phyloP scores from a whole-genome alignment of 139 green algal genomes.

The Micractinium conductrix region DNA sequence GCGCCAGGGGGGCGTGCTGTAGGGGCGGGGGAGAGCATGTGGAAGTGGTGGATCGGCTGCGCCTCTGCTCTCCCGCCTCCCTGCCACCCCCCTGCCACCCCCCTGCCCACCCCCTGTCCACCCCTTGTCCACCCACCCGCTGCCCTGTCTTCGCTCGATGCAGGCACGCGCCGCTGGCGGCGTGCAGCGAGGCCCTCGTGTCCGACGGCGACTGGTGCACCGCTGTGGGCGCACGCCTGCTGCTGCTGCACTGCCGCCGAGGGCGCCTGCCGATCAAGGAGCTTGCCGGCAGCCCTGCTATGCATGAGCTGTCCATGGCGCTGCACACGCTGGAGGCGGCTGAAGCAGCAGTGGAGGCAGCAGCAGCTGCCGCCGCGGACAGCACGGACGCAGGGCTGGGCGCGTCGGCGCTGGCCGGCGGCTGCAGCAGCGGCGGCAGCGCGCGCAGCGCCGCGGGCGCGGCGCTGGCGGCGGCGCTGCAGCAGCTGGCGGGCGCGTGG shows the following conservation, averaged over 20 bases:
- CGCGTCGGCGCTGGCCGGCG: slow-evolving; percentile 43
- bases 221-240: slow-evolving; percentile 66
- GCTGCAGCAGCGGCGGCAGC: slow-evolving; percentile 23
- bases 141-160: too few species aligned
- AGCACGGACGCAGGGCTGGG: slow-evolving; percentile 33
- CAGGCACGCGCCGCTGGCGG: slow-evolving; percentile 43
- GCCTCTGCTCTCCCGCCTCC: too few species aligned
- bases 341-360: background rate
- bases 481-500: slow-evolving; percentile 55
- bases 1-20: too few species aligned
- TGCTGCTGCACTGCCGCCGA: slow-evolving; percentile 72
- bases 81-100: too few species aligned
- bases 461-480: slow-evolving; percentile 31
- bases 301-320: slow-evolving; percentile 38
- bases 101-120: too few species aligned
- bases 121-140: too few species aligned
- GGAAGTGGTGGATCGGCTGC: too few species aligned
- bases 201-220: slow-evolving; percentile 56
- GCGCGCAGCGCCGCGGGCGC: background rate
- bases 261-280: slow-evolving; percentile 49
- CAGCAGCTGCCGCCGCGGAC: background rate
- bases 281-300: slow-evolving; percentile 49
- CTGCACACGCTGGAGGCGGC: slow-evolving; percentile 8
- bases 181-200: slow-evolving; percentile 39
- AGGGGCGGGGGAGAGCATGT: too few species aligned